Evolutionary conservation across 1,284 basidiomycete genomes (phyloP), one percentile per base, ranked within the genome.

Genomic region (Wolfiporia cocos): DNA sequence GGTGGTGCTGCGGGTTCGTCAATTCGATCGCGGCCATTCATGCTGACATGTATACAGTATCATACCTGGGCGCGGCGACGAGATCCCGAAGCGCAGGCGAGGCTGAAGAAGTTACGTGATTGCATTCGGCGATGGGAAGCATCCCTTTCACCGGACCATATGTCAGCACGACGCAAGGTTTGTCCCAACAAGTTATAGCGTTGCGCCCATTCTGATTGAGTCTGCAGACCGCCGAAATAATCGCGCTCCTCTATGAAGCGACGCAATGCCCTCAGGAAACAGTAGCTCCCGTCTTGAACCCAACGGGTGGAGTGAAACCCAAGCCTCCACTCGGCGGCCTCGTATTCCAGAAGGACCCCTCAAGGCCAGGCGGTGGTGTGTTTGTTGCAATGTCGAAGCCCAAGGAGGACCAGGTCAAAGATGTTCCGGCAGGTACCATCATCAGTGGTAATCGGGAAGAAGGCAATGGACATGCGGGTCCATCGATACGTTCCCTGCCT

Each of bases 21-120:
- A 34, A 23, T 22, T 28, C 11, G 2, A 34, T 36, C 34, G 19
- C 12, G 4, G 26, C 22, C 41, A 35, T 29, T 37, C 41, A 39
- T 49, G 38, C 40, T 36, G 47, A 48, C 10, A 15, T 35, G 10
- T 17, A 32, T 47, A 39, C 57, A 92, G 86, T 95, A 95, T 56
- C 92, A 96, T 56, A 92, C 90, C 0, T 96, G 87, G 79, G 91
- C 90, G 9, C 74, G 92, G 39, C 72, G 89, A 35, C 78, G 85
- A 51, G 90, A 94, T 54, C 64, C 71, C 2, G 75, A 78, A 4
- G 86, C 92, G 3, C 78, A 86, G 41, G 70, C 72, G 22, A 86
- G 84, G 50, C 70, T 96, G 38, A 78, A 78, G 49, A 82, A 86
- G 56, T 68, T 94, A 36, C 80, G 86, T 20, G 91, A 94, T 58